These are phyloP conservation scores for Podaxis rugospora DNA, from an alignment of 768 basidiomycete species.

Conservation along the genomic window DNA sequence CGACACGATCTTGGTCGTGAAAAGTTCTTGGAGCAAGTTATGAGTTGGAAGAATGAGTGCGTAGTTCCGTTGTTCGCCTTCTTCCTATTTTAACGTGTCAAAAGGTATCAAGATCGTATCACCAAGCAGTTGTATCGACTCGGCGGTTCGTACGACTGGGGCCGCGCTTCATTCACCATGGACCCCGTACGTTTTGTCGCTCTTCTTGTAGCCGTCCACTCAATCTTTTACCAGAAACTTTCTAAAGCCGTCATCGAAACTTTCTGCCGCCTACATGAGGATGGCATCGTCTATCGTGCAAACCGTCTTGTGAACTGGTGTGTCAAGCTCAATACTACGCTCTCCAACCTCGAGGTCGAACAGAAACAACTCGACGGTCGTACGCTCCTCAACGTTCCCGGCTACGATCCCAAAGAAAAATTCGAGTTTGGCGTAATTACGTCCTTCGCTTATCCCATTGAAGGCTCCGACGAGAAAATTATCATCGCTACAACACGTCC, in stretches of 20 bases:
- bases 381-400: slow-evolving; percentile 86
- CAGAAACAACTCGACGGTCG: slow-evolving; percentile 85
- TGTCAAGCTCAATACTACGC: slow-evolving; percentile 88
- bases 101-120: slow-evolving; percentile 89
- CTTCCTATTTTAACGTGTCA: background rate
- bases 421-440: slow-evolving; percentile 97
- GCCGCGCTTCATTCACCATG: slow-evolving; percentile 94
- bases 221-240: slow-evolving; percentile 40
- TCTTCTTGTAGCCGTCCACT: background rate
- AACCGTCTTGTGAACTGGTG: slow-evolving; percentile 99
- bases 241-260: slow-evolving; percentile 88
- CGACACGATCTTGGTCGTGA: slow-evolving; percentile 95
- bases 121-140: slow-evolving; percentile 84
- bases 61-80: slow-evolving; percentile 22
- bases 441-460: slow-evolving; percentile 92
- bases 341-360: slow-evolving; percentile 99
- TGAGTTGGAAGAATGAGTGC: slow-evolving; percentile 97
- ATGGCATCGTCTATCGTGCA: slow-evolving; percentile 89
- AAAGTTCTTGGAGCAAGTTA: slow-evolving; percentile 83
- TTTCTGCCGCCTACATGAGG: slow-evolving; percentile 88
- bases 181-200: slow-evolving; percentile 51
- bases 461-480: slow-evolving; percentile 89
- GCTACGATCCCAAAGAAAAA: slow-evolving; percentile 91
- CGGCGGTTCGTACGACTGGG: slow-evolving; percentile 95
- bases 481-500: slow-evolving; percentile 96